These are phyloP conservation scores for Phytophthora agathidicida DNA, from an alignment of 352 stramenopile genomes.

Conservation along the genomic window DNA sequence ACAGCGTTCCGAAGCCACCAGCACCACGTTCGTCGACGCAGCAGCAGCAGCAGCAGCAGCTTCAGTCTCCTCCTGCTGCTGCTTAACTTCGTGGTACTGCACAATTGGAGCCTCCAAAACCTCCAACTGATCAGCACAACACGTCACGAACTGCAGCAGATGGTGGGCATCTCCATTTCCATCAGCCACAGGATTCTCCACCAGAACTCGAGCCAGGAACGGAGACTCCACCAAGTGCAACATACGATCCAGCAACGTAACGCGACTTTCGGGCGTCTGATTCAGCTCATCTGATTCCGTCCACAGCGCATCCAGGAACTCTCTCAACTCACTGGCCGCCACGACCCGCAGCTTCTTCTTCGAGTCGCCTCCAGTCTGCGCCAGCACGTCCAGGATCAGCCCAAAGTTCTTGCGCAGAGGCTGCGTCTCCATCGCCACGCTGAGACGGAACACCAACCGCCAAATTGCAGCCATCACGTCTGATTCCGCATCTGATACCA, in stretches of 20 bases:
- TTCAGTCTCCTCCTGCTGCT: conserved; percentile 19
- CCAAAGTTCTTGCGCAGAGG: conserved; percentile 74
- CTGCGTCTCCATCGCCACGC: conserved; percentile 34
- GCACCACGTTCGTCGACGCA: conserved; percentile 65
- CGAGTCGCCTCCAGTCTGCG: conserved; percentile 25
- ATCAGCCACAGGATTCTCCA: conserved; percentile 33
- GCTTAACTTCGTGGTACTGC: conserved; percentile 37
- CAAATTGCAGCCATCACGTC: conserved; percentile 41
- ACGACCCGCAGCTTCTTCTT: conserved; percentile 19
- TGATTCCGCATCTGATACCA: conserved; percentile 30
- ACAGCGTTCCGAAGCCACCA: conserved; percentile 78
- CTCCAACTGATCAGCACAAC: conserved; percentile 61
- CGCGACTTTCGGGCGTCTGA: conserved; percentile 25
- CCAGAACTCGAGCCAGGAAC: conserved; percentile 53
- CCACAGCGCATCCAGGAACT: conserved; percentile 44
- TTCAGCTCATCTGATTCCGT: neutral
- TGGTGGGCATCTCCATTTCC: conserved; percentile 21
- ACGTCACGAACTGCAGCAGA: conserved; percentile 54
- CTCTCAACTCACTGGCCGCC: conserved; percentile 45
- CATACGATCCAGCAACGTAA: conserved; percentile 55
- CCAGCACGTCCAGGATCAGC: conserved; percentile 60
- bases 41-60: conserved; percentile 9
- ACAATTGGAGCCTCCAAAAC: conserved; percentile 59
- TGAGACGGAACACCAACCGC: conserved; percentile 69
- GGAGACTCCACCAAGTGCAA: conserved; percentile 68